Conservation (phyloP, 2,329 filamentous ascomycete species). For the Magnaporthales sp. region DNA sequence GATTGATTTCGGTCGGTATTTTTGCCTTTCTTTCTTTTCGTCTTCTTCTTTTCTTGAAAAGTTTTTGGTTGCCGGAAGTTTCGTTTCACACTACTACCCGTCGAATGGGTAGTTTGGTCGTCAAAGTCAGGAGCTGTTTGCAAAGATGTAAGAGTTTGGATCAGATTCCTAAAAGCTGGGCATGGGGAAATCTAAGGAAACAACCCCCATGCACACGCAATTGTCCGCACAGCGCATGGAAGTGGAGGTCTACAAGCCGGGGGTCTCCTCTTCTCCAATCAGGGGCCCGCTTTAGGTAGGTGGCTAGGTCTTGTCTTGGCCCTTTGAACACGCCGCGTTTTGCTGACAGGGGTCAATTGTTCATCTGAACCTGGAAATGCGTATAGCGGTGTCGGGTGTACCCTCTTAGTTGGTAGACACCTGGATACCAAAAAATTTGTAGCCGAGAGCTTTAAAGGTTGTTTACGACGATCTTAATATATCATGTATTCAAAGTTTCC, state of each 20-base stretch:
- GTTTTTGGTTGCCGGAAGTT: not conserved
- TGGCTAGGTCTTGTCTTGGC: not conserved
- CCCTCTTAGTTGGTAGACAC: not conserved
- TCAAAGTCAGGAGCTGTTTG: not conserved
- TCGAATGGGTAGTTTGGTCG: not conserved
- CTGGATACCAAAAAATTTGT: not conserved
- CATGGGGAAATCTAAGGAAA: not conserved
- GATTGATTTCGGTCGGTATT: not conserved
- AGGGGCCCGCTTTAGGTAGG: not conserved
- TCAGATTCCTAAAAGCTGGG: not conserved
- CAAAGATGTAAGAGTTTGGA: not conserved
- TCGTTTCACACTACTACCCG: not conserved
- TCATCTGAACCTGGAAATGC: not conserved
- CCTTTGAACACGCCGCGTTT: not conserved
- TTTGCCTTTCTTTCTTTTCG: not conserved
- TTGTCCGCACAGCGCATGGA: not conserved
- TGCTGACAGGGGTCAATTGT: not conserved
- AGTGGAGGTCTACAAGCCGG: not conserved
- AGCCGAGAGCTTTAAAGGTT: too few species aligned
- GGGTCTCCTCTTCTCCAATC: not conserved
- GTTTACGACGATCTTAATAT: too few species aligned
- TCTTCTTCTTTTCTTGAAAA: not conserved
- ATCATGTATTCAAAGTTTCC: too few species aligned
- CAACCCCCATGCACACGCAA: not conserved
- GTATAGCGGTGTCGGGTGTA: not conserved